Conservation (phyloP, 2,329 filamentous ascomycete species). For the Aureobasidium vineae region DNA sequence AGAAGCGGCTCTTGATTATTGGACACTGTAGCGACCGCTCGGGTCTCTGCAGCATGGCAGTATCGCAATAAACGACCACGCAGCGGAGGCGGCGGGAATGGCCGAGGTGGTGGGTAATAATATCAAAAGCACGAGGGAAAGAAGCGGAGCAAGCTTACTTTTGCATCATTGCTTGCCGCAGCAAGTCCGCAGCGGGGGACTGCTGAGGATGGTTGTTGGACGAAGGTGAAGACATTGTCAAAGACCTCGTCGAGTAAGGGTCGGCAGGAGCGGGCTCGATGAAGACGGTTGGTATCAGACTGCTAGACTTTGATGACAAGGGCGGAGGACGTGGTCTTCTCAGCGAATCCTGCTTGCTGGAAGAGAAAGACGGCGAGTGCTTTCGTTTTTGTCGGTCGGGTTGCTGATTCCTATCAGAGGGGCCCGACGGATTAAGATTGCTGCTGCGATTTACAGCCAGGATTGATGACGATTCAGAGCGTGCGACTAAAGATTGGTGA, state of each 20-base stretch:
- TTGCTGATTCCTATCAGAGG: conserved; percentile 19
- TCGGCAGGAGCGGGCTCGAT: conserved; percentile 29
- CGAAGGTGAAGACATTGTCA: conserved; percentile 34
- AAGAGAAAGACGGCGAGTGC: conserved; percentile 18
- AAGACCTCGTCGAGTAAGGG: conserved; percentile 33
- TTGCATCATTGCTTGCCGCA: conserved; percentile 58
- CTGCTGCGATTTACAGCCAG: conserved; percentile 22
- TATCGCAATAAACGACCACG: not conserved
- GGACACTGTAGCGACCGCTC: conserved; percentile 6
- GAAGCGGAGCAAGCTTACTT: conserved; percentile 50
- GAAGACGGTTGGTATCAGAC: conserved; percentile 48
- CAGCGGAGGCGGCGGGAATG: conserved; percentile 12
- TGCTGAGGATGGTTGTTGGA: conserved; percentile 44
- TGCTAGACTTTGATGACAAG: conserved; percentile 42
- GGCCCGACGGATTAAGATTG: conserved; percentile 21
- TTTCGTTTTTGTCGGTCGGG: conserved; percentile 20
- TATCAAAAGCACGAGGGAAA: conserved; percentile 25
- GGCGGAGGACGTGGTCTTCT: conserved; percentile 31
- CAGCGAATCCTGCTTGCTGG: conserved; percentile 25
- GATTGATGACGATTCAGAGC: conserved; percentile 22
- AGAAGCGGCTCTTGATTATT: conserved; percentile 10
- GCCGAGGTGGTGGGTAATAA: conserved; percentile 14
- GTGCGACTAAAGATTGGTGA: conserved; percentile 7
- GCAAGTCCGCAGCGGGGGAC: conserved; percentile 55
- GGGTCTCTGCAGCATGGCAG: conserved; percentile 15